Base-by-base conservation (phyloP, 2,329 filamentous ascomycete species). In the Hypoxylon sp. region DNA sequence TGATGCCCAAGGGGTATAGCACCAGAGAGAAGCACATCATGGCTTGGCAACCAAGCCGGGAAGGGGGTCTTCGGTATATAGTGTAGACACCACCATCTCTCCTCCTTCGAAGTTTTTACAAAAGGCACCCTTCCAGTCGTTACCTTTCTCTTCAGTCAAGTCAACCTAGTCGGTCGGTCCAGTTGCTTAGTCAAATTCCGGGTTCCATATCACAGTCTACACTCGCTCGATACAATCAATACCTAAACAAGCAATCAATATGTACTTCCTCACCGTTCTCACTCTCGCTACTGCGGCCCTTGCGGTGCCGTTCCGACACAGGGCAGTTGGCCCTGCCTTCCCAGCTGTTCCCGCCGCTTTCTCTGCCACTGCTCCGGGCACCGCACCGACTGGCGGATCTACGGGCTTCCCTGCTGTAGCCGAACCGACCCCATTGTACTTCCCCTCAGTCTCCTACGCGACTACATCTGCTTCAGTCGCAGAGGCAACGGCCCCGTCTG, bases 181-280 rank as follows among this genome's bases (percentile, higher is more conserved):
- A 50, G 66, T 64, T 57, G 45, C 59, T 62, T 33, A 53, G 50
- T 61, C 48, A 51, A 56, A 22, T 44, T 57, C 38, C 44, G 26
- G 53, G 44, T 60, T 49, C 22, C 36, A 30, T 64, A 52, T 28
- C 48, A 61, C 53, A 63, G 22, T 52, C 33, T 62, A 46, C 64
- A 59, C 49, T 69, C 66, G 22, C 49, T 61, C 56, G 45, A 52
- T 46, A 58, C 54, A 59, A 18, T n/a, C 54, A 59, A 18, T n/a
- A 49, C 36, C 20, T 46, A 61, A 64, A 38, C 40, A 42, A 57
- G 44, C 16, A 38, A 14, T 57, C 64, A 67, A 48, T 8, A 69
- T 69, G 67, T 32, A 62, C 46, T 67, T 67, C 62, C 28, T 66
- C 67, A 52, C 56, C 24, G 58, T 52, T 40, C 51, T 69, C 36